These are phyloP conservation scores for Rhizophagus clarus DNA, from an alignment of 192 early-diverging fungal genomes.

Conservation along the genomic window DNA sequence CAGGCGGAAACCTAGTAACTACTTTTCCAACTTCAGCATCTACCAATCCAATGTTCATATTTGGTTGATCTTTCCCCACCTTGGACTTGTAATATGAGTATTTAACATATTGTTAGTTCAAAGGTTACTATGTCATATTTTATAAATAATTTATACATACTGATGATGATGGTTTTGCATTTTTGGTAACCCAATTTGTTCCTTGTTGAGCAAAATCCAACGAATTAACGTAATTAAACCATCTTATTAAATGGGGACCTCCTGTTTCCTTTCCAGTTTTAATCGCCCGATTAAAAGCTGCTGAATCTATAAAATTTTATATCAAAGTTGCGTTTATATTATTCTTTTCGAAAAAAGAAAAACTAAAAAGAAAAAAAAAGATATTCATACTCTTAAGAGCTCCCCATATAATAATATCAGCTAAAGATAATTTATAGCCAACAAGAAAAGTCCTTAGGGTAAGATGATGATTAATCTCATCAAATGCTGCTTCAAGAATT, in stretches of 20 bases:
- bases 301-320: constrained; percentile 50
- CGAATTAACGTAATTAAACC: constrained; percentile 74
- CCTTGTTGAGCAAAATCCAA: constrained; percentile 58
- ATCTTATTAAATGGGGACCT: constrained; percentile 68
- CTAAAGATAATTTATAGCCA: constrained; percentile 74
- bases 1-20: constrained; percentile 97
- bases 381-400: constrained; percentile 68
- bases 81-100: constrained; percentile 25
- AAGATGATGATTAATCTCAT: constrained; percentile 79
- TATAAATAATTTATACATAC: constrained; percentile 30
- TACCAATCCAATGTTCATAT: constrained; percentile 89
- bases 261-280: constrained; percentile 78
- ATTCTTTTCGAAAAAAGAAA: background rate
- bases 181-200: constrained; percentile 47
- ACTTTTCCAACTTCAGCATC: constrained; percentile 84
- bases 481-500: constrained; percentile 66
- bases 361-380: background rate
- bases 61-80: constrained; percentile 76
- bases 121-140: background rate
- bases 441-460: constrained; percentile 79
- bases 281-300: constrained; percentile 76
- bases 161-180: constrained; percentile 47
- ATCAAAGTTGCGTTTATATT: background rate
- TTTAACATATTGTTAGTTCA: background rate
- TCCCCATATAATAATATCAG: constrained; percentile 89